Percentiles rank a stretch among this genome's conserved stretches.
phyloP scores from a whole-genome alignment of 148 eudicot genomes.

The Cornus florida region DNA sequence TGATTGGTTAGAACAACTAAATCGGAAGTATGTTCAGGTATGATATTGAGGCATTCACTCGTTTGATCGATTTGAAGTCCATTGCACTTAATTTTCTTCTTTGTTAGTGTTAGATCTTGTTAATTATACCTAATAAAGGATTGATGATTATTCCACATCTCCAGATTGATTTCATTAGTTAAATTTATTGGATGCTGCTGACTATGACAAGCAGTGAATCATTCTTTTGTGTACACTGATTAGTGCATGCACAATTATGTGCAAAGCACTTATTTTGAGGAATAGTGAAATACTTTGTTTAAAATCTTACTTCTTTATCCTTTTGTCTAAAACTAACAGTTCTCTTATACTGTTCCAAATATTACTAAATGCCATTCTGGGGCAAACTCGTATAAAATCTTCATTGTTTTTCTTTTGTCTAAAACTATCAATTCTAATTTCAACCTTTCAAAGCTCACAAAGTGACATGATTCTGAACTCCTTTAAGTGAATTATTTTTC shows the following conservation, averaged over 20 bases:
- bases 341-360: background rate
- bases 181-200: constrained; percentile 2
- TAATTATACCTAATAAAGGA: constrained; percentile 1
- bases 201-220: background rate
- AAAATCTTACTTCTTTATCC: background rate
- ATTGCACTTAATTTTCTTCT: constrained; percentile 1
- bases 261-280: background rate
- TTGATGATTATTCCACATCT: background rate
- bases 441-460: background rate
- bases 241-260: no score
- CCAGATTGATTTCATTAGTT: background rate
- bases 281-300: no score
- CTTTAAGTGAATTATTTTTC: no score
- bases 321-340: background rate
- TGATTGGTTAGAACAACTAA: constrained; percentile 94
- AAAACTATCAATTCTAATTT: background rate
- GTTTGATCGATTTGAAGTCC: background rate
- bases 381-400: no score
- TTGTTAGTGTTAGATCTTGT: background rate
- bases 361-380: background rate
- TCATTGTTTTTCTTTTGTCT: background rate
- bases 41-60: background rate
- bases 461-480: no score
- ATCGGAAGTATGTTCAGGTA: constrained; percentile 93
- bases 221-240: background rate